Evolutionary conservation across 306 rosid species (phyloP).

Genomic region (Prunus persica): Prunus_persica_NCBIv2 NC_034009.1:28220501-28221000

Average conservation of each 20-base stretch:
- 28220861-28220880: neutral
- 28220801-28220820: neutral
- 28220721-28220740: too few relatives aligned
- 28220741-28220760: too few relatives aligned
- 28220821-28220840: neutral
- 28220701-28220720: too few relatives aligned
- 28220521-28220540: neutral
- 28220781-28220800: neutral
- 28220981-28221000: neutral
- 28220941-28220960: neutral
- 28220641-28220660: neutral
- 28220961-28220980: neutral
- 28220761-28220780: too few relatives aligned
- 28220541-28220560: neutral
- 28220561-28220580: neutral
- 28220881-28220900: neutral
- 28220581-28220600: neutral
- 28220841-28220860: neutral
- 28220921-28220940: neutral
- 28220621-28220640: neutral
- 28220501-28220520: neutral
- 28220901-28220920: neutral
- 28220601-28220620: neutral
- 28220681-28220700: neutral
- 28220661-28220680: neutral